A percentile compares a stretch with the other conserved stretches of the same genome.
Conservation (phyloP, 306 rosid genomes). For the Gynostemma pentaphyllum region DNA sequence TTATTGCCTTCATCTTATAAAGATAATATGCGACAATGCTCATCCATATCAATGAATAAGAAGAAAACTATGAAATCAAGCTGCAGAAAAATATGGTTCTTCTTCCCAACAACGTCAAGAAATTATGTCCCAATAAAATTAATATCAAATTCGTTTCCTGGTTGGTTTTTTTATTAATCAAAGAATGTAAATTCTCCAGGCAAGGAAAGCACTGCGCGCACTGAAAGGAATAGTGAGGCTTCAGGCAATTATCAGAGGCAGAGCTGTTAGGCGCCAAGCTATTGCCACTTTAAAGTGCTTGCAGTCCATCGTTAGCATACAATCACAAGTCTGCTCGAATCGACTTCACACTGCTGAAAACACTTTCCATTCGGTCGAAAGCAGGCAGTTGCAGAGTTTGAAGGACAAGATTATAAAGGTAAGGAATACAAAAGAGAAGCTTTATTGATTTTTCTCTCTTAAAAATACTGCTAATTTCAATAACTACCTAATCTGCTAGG, state of each 20-base stretch:
- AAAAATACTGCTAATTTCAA: not conserved
- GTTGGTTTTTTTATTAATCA: not conserved
- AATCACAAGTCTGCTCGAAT: conserved; percentile 58
- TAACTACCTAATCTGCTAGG: not conserved
- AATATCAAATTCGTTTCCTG: not conserved
- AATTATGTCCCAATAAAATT: too few relatives aligned
- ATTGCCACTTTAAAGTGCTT: conserved; percentile 65
- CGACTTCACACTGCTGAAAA: conserved; percentile 43
- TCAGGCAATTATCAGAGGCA: conserved; percentile 85
- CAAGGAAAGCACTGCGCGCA: conserved; percentile 81
- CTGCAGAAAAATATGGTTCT: too few relatives aligned
- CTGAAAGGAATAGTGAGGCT: conserved; percentile 91
- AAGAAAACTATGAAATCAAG: too few relatives aligned
- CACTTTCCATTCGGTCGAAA: conserved; percentile 22
- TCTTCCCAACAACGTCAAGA: too few relatives aligned
- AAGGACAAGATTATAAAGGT: conserved; percentile 56
- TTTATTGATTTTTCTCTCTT: not conserved
- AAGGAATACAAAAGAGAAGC: not conserved
- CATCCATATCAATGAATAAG: too few relatives aligned
- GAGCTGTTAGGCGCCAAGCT: conserved; percentile 90
- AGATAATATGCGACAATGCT: too few relatives aligned
- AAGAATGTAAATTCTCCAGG: conserved; percentile 30
- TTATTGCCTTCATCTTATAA: too few relatives aligned
- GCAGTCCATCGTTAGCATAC: conserved; percentile 80
- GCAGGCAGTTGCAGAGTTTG: conserved; percentile 30